Conservation (phyloP, 192 early-diverging fungal genomes). For the Podila clonocystis region DNA sequence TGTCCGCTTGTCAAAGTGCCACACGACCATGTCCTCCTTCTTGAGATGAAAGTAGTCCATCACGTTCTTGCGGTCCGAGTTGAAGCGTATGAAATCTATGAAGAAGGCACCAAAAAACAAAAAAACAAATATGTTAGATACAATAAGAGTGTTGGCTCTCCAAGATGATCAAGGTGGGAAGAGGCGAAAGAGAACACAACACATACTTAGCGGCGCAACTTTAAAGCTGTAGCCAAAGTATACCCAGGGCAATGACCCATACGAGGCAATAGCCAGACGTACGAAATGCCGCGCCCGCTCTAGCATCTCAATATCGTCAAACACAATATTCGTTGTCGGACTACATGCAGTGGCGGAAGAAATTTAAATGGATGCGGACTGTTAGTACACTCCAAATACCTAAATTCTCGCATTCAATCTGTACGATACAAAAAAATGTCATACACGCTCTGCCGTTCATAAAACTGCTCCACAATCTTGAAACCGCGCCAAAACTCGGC, state of each 20-base stretch:
- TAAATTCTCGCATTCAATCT: background rate
- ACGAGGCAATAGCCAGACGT: conserved; percentile 53
- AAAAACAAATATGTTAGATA: background rate
- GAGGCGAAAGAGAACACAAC: background rate
- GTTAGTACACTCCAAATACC: background rate
- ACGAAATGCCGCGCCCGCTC: conserved; percentile 46
- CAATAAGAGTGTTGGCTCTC: no score
- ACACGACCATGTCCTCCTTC: conserved; percentile 54
- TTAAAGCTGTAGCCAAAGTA: conserved; percentile 52
- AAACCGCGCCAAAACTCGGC: conserved; percentile 50
- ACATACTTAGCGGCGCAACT: conserved; percentile 37
- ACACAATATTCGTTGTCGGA: conserved; percentile 33
- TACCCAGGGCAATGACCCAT: conserved; percentile 44
- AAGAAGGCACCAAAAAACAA: background rate
- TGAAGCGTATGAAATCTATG: conserved; percentile 51
- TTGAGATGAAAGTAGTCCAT: conserved; percentile 53
- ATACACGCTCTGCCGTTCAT: conserved; percentile 44
- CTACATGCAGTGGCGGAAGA: conserved; percentile 7
- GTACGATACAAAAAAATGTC: background rate
- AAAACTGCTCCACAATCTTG: conserved; percentile 51
- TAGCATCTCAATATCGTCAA: conserved; percentile 39
- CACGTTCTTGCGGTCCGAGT: conserved; percentile 52
- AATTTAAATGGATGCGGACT: background rate
- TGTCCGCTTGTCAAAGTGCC: conserved; percentile 52
- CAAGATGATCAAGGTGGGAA: no score